Base-by-base conservation (phyloP, 352 stramenopile genomes). In the Globisporangium paddicum region DNA sequence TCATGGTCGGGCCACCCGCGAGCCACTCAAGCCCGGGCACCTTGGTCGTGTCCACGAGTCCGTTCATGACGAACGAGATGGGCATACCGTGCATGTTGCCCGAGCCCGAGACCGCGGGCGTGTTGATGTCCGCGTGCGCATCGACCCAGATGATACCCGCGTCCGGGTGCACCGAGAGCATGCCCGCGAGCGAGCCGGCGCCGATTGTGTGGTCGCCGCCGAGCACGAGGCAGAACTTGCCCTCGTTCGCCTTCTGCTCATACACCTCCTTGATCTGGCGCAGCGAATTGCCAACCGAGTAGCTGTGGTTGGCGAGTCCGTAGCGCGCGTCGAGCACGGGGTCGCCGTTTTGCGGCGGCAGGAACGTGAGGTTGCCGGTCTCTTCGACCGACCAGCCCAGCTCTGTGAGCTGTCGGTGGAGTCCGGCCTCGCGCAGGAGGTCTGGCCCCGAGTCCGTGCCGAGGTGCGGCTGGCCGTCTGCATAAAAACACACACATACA, bases 61-160 rank as follows among this genome's bases (percentile, higher is more conserved):
- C 83, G 26, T 90, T 68, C 79, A 98, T 97, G 28, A 98, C 69
- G 67, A 99, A 90, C 35, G 93, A 89, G 45, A 99, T 81, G 0
- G 96, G 96, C 96, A 99, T 99, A 42, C 96, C 96, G 77, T 99
- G 96, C 90, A 99, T 98, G 69, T 99, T 99, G 42, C 96, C 96
- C 63, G 84, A 93, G 45, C 75, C 88, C 19, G 86, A 97, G 16
- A 79, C 85, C 23, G 72, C 57, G 2, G 96, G 96, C n/a, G 93
- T 98, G 79, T 99, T 99, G 62, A 98, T 94, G 80, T 99, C 96
- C 42, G 95, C 96, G 77, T 99, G 96, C 6, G 96, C 96, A 68
- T 99, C 96, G 37, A 99, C 94, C 96, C 96, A 99, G 69, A 99
- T 97, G 41, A 99, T 78, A 40, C 95, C 93, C 9, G 94, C 95